Conservation (phyloP, 139 green algal genomes). For the Chlorella vulgaris region DNA sequence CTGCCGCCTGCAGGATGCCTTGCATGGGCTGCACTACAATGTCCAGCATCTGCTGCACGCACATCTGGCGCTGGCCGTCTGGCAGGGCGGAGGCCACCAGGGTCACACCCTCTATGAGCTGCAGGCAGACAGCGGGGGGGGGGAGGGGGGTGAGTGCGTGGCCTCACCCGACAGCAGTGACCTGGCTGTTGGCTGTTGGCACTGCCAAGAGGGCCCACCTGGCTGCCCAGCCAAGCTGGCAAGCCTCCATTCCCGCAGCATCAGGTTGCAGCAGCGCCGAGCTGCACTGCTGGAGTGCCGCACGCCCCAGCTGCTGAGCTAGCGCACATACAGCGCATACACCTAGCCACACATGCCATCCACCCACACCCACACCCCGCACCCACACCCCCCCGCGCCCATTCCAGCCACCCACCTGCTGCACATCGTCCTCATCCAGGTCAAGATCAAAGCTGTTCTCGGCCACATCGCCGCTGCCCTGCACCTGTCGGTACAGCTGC, state of each 20-base stretch:
- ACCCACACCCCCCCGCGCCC: not conserved
- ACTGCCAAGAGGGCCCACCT: no score
- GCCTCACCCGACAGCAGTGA: no score
- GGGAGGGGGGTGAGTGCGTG: not conserved
- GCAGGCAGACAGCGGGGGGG: not conserved
- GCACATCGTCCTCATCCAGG: slow-evolving; percentile 68
- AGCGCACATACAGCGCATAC: no score
- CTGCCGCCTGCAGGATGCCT: slow-evolving; percentile 20
- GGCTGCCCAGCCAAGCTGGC: no score
- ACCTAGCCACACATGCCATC: not conserved
- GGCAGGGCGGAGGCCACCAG: slow-evolving; percentile 47
- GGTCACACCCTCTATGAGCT: slow-evolving; percentile 56
- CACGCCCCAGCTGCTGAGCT: not conserved
- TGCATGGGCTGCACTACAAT: slow-evolving; percentile 59
- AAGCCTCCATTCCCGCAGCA: no score
- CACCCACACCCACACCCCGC: not conserved
- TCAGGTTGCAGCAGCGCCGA: no score
- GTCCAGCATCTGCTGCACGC: slow-evolving; percentile 52
- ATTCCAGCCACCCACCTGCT: slow-evolving; percentile 31
- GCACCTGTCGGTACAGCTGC: slow-evolving; percentile 64
- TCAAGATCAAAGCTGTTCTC: slow-evolving; percentile 17
- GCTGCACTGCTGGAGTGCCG: no score
- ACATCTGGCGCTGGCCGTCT: slow-evolving; percentile 43
- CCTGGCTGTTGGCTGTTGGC: no score
- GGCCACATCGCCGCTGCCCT: slow-evolving; percentile 45